Conservation (phyloP, 2,329 filamentous ascomycete genomes). For the Macrophomina tecta region DNA sequence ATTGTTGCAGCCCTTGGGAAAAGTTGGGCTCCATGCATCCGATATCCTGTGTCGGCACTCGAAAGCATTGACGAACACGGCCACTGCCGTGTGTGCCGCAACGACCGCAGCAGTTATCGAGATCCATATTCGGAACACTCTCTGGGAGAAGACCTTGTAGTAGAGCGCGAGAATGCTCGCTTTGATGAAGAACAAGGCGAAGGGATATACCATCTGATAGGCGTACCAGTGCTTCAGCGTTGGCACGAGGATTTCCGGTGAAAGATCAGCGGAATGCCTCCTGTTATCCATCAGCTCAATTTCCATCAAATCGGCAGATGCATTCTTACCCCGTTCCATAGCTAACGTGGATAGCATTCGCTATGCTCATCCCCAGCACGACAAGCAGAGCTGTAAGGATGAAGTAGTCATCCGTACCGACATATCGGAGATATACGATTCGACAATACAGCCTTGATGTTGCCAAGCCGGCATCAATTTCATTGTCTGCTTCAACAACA, state of each 20-base stretch:
- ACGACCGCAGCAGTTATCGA: slow-evolving; percentile 29
- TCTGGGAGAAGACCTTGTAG: slow-evolving; percentile 33
- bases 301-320: too few relatives aligned
- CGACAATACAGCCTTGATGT: slow-evolving; percentile 29
- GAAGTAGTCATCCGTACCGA: slow-evolving; percentile 34
- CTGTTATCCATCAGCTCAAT: slow-evolving; percentile 19
- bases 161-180: slow-evolving; percentile 36
- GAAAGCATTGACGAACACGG: slow-evolving; percentile 34
- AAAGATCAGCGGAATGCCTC: slow-evolving; percentile 30
- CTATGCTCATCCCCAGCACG: slow-evolving; percentile 27
- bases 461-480: background rate
- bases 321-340: slow-evolving; percentile 31
- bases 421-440: slow-evolving; percentile 26
- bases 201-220: slow-evolving; percentile 37
- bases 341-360: slow-evolving; percentile 30
- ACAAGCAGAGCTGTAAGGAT: slow-evolving; percentile 31
- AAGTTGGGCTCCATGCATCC: slow-evolving; percentile 33
- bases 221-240: slow-evolving; percentile 37
- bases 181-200: slow-evolving; percentile 35
- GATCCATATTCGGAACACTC: slow-evolving; percentile 28
- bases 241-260: slow-evolving; percentile 31
- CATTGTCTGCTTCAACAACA: background rate
- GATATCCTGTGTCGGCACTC: slow-evolving; percentile 32
- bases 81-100: slow-evolving; percentile 29
- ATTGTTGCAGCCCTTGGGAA: slow-evolving; percentile 35